Evolutionary conservation across 1,139 yeast species (phyloP), one percentile per base, ranked within the genome.

Genomic region (Saccharomyces hybrid): DNA sequence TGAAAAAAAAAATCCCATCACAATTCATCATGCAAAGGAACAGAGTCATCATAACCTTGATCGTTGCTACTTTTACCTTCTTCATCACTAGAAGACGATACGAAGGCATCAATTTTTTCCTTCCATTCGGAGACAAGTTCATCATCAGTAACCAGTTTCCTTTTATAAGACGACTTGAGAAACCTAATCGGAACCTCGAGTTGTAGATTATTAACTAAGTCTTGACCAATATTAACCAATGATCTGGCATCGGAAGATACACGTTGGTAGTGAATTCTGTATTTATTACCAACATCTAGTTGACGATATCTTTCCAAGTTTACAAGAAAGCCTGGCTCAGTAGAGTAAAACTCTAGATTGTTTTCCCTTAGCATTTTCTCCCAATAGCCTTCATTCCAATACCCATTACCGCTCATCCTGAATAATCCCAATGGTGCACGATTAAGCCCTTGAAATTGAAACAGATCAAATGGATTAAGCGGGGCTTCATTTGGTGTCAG

Each of bases 331-430:
- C 88, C 75, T 0, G 96, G 96, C 1, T 69, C 64, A 69, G 95
- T 84, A 58, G 89, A 88, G 68, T 89, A 96, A 66, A 93, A 93
- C 57, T 78, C 78, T 46, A 74, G 71, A 1, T 72, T 70, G 28
- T 80, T 79, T 38, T 80, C 83, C 38, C 79, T 77, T 47, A 91
- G 72, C 29, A 80, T 79, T 4, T 76, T 76, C 55, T 81, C 73
- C 99, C 99, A 93, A 68, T 89, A 93, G 0, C 98, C 98, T 59
- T 82, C 81, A 64, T 89, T 85, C 99, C 99, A 93, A 72, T 93
- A 93, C 54, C 96, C 74, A 67, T 78, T 86, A 0, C 95, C 96
- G 63, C 85, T 91, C 84, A 85, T 87, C 61, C 87, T 96, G 27
- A 58, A 55, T 56, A 64, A 49, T 14, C 57, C 53, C 20, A 63